Base-by-base conservation (phyloP, 1,284 basidiomycete species). In the Apiotrichum mycotoxinovorans region DNA sequence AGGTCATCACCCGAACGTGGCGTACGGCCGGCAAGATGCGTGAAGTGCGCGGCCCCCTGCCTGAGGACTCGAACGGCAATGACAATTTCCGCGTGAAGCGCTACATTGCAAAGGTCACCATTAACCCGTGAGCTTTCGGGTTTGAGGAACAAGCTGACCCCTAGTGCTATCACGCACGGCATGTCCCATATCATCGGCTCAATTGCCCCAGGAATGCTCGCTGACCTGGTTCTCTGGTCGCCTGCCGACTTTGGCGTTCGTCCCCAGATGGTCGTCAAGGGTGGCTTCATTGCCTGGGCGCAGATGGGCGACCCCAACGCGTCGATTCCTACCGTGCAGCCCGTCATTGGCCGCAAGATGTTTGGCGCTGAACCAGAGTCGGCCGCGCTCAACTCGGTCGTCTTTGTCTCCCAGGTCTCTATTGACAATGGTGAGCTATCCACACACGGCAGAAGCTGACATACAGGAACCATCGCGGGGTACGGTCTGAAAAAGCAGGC, bases 31-130 rank as follows among this genome's bases (percentile, higher is more conserved):
- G 88, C 74, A 98, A 98, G 80, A 89, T 99, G 89, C 84, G 84
- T 54, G 83, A 86, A 45, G 79, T 88, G 60, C 79, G 84, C 27
- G 96, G 95, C 0, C 87, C 91, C 1, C 79, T 91, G 41, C 69
- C 85, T 20, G 87, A 87, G 5, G 89, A 93, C 73, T 26, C 66
- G 66, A 72, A 72, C 10, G 83, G 83, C 1, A 82, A 75, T 49
- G 96, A 98, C 78, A 98, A 98, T 72, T 84, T 82, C n/a, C 83
- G 95, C n/a, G 95, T 98, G 56, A 98, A 97, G 80, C 83, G 95
- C 57, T 98, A 98, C 76, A 82, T 98, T 22, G 84, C 94, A 15
- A 98, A 98, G 74, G 97, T 98, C 75, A 98, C 95, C 12, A 85
- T 98, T 75, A 98, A 99, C 73, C 93, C 96, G 91, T 94, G 64